Conservation (phyloP, 306 rosid genomes). For the Prunus mongolica region DNA sequence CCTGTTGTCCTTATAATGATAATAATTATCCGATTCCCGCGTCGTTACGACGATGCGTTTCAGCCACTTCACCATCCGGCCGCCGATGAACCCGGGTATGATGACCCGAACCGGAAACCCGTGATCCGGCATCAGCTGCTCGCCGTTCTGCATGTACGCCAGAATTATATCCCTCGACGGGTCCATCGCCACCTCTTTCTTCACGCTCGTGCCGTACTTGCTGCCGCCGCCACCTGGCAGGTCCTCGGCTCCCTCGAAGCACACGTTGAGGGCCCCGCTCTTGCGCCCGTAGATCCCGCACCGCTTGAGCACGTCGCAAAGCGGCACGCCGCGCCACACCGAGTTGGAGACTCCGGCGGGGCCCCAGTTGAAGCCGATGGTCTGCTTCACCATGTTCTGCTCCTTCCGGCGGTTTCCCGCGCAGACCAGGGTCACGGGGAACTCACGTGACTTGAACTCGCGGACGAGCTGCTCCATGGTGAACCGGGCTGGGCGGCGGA, state of each 20-base stretch:
- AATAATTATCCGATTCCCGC: conserved; percentile 46
- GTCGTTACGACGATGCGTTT: conserved; percentile 70
- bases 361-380: conserved; percentile 85
- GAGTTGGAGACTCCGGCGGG: conserved; percentile 62
- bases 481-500: conserved; percentile 43
- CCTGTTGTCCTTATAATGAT: conserved; percentile 66
- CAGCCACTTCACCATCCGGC: conserved; percentile 87
- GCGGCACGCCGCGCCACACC: conserved; percentile 69
- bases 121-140: conserved; percentile 58
- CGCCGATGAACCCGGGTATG: conserved; percentile 72
- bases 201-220: conserved; percentile 66
- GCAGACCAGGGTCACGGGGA: conserved; percentile 61
- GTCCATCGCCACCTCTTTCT: conserved; percentile 64
- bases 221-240: conserved; percentile 86
- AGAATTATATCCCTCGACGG: conserved; percentile 70
- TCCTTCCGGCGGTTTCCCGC: conserved; percentile 81
- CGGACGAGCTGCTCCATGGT: conserved; percentile 56
- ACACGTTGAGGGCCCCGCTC: conserved; percentile 58
- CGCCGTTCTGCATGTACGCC: conserved; percentile 85
- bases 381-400: conserved; percentile 72
- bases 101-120: conserved; percentile 78
- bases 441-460: conserved; percentile 48
- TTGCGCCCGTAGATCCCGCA: conserved; percentile 47
- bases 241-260: conserved; percentile 81
- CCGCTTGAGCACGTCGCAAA: conserved; percentile 44